A percentile compares a stretch with the other conserved stretches of the same genome.
These are phyloP conservation scores for Pontederia crassipes DNA, from an alignment of 176 grass and related monocot species.

Conservation along the genomic window DNA sequence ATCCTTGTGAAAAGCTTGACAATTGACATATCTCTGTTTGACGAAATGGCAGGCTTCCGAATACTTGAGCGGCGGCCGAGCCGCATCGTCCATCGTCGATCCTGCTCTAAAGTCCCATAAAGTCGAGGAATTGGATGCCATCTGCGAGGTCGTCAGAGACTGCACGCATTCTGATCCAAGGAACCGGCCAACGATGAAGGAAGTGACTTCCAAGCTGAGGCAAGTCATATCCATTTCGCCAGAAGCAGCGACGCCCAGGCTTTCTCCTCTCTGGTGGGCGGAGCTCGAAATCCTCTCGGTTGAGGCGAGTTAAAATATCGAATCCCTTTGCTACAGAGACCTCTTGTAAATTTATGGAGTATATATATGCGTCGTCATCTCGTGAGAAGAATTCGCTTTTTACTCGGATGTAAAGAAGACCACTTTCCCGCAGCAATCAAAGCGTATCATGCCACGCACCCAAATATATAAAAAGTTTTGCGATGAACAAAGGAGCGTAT, in stretches of 20 bases:
- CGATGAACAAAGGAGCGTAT: too few relatives aligned
- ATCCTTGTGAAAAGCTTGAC: not conserved
- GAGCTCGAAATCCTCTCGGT: constrained; percentile 97
- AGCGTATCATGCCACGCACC: too few relatives aligned
- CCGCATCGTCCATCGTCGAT: constrained; percentile 57
- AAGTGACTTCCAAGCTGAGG: constrained; percentile 44
- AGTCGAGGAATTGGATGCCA: constrained; percentile 51
- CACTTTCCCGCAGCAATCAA: too few relatives aligned
- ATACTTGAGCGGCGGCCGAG: constrained; percentile 44
- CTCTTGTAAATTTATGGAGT: constrained; percentile 17
- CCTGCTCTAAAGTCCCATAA: constrained; percentile 57
- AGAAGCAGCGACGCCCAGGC: constrained; percentile 64
- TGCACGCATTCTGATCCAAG: constrained; percentile 62
- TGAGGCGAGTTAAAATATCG: constrained; percentile 63
- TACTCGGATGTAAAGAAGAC: too few relatives aligned
- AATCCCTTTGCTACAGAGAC: not conserved
- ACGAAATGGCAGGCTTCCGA: constrained; percentile 53
- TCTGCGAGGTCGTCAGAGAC: constrained; percentile 65
- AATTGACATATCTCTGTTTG: not conserved
- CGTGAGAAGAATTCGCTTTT: too few relatives aligned
- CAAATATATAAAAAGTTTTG: too few relatives aligned
- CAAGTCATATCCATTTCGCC: constrained; percentile 58
- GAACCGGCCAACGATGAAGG: constrained; percentile 72
- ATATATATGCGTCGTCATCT: not conserved
- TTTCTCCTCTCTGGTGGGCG: constrained; percentile 98